phyloP scores from a whole-genome alignment of 73 alveolate genomes.

The Halteria grandinella region DNA sequence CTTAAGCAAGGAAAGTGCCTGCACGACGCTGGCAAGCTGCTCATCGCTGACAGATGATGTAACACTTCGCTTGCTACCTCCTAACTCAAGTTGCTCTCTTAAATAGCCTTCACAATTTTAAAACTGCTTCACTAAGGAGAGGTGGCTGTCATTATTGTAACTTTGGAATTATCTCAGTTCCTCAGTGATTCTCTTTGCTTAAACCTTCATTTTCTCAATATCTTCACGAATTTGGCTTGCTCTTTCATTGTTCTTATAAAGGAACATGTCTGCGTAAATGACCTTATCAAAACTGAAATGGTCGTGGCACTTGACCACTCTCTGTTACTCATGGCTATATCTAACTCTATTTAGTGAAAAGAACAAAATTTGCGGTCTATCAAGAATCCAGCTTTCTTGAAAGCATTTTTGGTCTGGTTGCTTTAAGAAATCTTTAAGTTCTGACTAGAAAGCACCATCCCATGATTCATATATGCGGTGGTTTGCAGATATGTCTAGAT shows the following conservation, averaged over 20 bases:
- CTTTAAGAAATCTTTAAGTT: slow-evolving; percentile 10
- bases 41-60: neutral
- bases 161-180: neutral
- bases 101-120: neutral
- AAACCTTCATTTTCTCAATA: too few relatives aligned
- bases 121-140: too few relatives aligned
- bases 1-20: neutral
- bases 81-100: neutral
- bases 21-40: neutral
- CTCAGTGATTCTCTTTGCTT: neutral
- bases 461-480: slow-evolving; percentile 77
- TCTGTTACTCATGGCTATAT: slow-evolving; percentile 50
- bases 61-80: neutral
- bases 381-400: slow-evolving; percentile 59
- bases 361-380: slow-evolving; percentile 68
- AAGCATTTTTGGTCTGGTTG: neutral
- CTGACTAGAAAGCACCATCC: slow-evolving; percentile 53
- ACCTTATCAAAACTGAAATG: slow-evolving; percentile 48
- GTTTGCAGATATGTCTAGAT: slow-evolving; percentile 61
- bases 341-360: slow-evolving; percentile 75
- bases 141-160: too few relatives aligned
- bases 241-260: slow-evolving; percentile 37
- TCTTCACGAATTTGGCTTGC: slow-evolving; percentile 9
- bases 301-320: neutral
- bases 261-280: slow-evolving; percentile 62